phyloP scores from a whole-genome alignment of 1,284 basidiomycete genomes.

The Grifola frondosa region DNA sequence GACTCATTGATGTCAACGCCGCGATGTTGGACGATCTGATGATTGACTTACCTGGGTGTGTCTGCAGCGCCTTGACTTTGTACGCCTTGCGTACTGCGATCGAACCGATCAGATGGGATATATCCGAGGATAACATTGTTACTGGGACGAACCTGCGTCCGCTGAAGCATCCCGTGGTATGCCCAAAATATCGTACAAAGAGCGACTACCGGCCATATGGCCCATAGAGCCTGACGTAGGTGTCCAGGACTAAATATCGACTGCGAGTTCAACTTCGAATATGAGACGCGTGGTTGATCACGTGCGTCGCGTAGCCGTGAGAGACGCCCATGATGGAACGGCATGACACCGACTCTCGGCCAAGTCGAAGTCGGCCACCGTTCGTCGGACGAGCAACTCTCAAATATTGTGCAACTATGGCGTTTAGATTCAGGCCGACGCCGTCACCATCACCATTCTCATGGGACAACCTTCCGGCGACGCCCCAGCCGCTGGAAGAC shows the following conservation, averaged over 20 bases:
- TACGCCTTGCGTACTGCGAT: slow-evolving; percentile 61
- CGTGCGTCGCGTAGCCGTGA: slow-evolving; percentile 22
- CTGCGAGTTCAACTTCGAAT: slow-evolving; percentile 17
- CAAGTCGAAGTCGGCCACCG: background rate
- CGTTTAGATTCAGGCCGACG: slow-evolving; percentile 57
- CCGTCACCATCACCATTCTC: slow-evolving; percentile 48
- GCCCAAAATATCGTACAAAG: slow-evolving; percentile 34
- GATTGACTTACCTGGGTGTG: slow-evolving; percentile 55
- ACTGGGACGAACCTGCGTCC: slow-evolving; percentile 28
- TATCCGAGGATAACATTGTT: background rate
- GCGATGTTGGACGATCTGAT: background rate
- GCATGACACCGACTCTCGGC: no score
- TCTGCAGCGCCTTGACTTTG: slow-evolving; percentile 56
- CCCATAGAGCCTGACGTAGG: slow-evolving; percentile 18
- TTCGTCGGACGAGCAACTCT: slow-evolving; percentile 12
- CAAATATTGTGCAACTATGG: slow-evolving; percentile 34
- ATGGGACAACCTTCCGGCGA: slow-evolving; percentile 49
- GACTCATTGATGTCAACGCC: background rate
- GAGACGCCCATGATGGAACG: no score
- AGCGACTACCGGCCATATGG: slow-evolving; percentile 27
- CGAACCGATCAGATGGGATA: slow-evolving; percentile 1
- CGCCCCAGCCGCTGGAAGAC: slow-evolving; percentile 22
- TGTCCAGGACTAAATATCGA: slow-evolving; percentile 5
- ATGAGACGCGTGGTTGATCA: slow-evolving; percentile 8
- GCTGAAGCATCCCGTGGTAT: slow-evolving; percentile 29